Percentiles rank a stretch among this genome's conserved stretches.
Conservation (phyloP, 2,329 filamentous ascomycete species). For the Pseudogymnoascus sp. region DNA sequence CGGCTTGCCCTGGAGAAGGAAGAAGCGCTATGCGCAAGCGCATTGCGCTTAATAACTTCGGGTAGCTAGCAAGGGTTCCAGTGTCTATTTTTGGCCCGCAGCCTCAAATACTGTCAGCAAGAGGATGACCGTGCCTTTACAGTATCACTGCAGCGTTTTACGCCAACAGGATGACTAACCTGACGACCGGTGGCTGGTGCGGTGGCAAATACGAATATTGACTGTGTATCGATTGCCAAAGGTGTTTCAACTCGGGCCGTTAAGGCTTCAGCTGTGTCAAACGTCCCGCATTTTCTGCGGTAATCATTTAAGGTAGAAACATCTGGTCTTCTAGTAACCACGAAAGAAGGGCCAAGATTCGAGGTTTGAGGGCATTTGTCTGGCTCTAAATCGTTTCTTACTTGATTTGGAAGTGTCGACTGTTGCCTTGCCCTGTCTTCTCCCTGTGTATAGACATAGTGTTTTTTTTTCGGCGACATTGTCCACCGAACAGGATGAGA, state of each 20-base stretch:
- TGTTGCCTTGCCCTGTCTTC: background rate
- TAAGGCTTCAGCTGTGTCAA: conserved; percentile 9
- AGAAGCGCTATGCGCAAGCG: conserved; percentile 1
- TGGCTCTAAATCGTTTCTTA: background rate
- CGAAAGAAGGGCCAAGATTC: background rate
- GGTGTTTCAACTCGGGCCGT: conserved; percentile 8
- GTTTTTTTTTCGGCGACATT: background rate
- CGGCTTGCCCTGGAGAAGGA: background rate
- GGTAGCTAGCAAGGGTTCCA: background rate
- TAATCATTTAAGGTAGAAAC: conserved; percentile 1
- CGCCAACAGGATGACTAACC: background rate
- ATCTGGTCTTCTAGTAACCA: background rate
- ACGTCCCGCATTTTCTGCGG: background rate
- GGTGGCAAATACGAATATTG: background rate
- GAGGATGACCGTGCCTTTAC: background rate
- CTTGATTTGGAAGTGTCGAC: background rate
- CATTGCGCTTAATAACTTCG: conserved; percentile 4
- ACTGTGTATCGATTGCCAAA: background rate
- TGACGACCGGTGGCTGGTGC: background rate
- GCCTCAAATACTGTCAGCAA: conserved; percentile 7
- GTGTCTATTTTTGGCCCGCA: background rate
- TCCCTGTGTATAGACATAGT: background rate
- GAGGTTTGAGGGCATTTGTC: background rate
- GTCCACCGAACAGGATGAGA: no score
- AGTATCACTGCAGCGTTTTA: background rate